A percentile compares a stretch with the other conserved stretches of the same genome.
These are phyloP conservation scores for Claviceps sp. DNA, from an alignment of 2,329 filamentous ascomycete species.

Conservation along the genomic window DNA sequence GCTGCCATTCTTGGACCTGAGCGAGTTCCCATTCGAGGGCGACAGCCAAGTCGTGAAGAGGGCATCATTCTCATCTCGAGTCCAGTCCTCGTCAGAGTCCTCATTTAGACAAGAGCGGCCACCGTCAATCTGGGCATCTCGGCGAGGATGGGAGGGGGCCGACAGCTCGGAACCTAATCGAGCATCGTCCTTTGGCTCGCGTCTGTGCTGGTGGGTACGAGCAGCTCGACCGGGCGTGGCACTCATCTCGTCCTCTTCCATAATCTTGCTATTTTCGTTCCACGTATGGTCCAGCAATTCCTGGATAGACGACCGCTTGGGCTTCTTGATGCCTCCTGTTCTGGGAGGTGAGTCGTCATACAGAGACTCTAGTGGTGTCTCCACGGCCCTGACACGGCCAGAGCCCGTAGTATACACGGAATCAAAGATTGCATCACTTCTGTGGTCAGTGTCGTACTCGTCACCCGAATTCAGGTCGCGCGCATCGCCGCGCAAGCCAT, in stretches of 20 bases:
- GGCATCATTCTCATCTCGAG: slow-evolving; percentile 36
- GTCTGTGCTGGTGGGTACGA: slow-evolving; percentile 8
- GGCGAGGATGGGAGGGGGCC: slow-evolving; percentile 1
- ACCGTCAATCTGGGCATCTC: slow-evolving; percentile 21
- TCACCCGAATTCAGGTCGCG: slow-evolving; percentile 54
- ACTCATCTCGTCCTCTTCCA: slow-evolving; percentile 48
- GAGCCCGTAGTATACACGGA: slow-evolving; percentile 61
- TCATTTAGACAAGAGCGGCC: slow-evolving; percentile 44
- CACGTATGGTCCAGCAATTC: slow-evolving; percentile 43
- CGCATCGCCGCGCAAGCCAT: slow-evolving; percentile 56
- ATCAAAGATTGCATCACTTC: slow-evolving; percentile 66
- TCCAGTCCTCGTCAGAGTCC: slow-evolving; percentile 52
- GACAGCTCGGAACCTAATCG: neutral
- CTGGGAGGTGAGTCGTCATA: slow-evolving; percentile 66
- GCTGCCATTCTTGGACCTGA: slow-evolving; percentile 33
- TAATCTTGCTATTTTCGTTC: slow-evolving; percentile 42
- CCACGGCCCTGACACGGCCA: slow-evolving; percentile 49
- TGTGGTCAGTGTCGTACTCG: slow-evolving; percentile 66
- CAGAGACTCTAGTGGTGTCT: slow-evolving; percentile 64
- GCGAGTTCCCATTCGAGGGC: slow-evolving; percentile 34
- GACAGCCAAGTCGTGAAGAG: slow-evolving; percentile 45
- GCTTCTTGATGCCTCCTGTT: slow-evolving; percentile 37
- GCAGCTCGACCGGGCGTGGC: slow-evolving; percentile 35
- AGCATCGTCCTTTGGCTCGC: slow-evolving; percentile 2
- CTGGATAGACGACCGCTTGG: slow-evolving; percentile 44